These are phyloP conservation scores for Fraxinus anomala DNA, from an alignment of 257 asterid species.

Conservation along the genomic window DNA sequence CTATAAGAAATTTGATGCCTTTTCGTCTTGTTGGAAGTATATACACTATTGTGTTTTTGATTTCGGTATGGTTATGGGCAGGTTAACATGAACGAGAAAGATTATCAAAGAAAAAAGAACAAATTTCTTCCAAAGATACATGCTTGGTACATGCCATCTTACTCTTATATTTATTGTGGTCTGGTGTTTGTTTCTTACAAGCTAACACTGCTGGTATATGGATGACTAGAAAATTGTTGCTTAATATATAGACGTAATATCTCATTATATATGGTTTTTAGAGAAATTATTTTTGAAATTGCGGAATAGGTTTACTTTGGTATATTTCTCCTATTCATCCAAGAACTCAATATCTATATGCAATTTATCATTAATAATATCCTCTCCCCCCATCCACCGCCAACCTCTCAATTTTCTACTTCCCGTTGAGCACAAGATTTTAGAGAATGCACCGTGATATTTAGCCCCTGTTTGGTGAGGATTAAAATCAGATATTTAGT, in stretches of 20 bases:
- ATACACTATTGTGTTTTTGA: background rate
- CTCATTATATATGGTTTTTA: background rate
- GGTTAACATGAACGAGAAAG: conserved; percentile 99
- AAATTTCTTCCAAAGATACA: conserved; percentile 99
- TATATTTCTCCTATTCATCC: background rate
- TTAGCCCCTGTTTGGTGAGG: no score
- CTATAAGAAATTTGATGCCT: conserved; percentile 11
- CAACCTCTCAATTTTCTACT: no score
- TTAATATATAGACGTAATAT: background rate
- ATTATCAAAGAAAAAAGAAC: conserved; percentile 94
- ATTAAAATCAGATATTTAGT: no score
- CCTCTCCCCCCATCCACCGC: background rate
- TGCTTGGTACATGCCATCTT: conserved; percentile 71
- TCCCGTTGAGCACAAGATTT: background rate
- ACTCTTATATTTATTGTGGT: background rate
- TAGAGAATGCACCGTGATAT: background rate
- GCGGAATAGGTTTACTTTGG: background rate
- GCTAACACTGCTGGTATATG: conserved; percentile 2
- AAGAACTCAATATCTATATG: background rate
- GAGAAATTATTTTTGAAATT: conserved; percentile 2
- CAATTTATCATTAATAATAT: background rate
- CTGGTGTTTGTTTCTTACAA: conserved; percentile 14
- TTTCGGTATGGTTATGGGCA: conserved; percentile 41
- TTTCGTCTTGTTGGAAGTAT: background rate
- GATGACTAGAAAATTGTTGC: background rate